phyloP scores from a whole-genome alignment of 2,329 filamentous ascomycete genomes.

The Aspergillus clavatus region DNA sequence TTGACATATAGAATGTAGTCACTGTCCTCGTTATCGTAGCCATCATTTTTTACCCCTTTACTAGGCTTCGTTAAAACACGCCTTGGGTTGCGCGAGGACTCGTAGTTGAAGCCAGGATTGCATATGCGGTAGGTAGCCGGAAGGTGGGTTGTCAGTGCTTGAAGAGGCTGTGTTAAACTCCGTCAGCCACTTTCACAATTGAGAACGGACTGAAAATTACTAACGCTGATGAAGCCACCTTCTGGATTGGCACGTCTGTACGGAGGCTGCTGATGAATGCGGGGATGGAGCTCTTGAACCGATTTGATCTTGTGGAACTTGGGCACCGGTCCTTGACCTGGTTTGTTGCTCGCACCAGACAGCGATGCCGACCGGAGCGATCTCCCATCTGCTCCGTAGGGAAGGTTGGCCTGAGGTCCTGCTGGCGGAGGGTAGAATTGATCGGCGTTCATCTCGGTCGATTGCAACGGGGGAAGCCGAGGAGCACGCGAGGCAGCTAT shows the following conservation, averaged over 20 bases:
- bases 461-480: slow-evolving; percentile 69
- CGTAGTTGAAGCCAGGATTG: slow-evolving; percentile 97
- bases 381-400: slow-evolving; percentile 53
- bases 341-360: slow-evolving; percentile 47
- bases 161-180: slow-evolving; percentile 64
- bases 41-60: slow-evolving; percentile 97
- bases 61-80: slow-evolving; percentile 96
- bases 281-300: slow-evolving; percentile 70
- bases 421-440: slow-evolving; percentile 69
- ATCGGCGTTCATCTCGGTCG: slow-evolving; percentile 62
- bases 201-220: slow-evolving; percentile 30
- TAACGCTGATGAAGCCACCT: slow-evolving; percentile 93
- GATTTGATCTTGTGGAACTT: slow-evolving; percentile 78
- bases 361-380: slow-evolving; percentile 44
- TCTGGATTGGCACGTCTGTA: slow-evolving; percentile 94
- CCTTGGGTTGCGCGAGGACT: slow-evolving; percentile 92
- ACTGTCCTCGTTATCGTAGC: slow-evolving; percentile 97
- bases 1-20: slow-evolving; percentile 99
- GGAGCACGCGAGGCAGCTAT: slow-evolving; percentile 49
- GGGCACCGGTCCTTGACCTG: slow-evolving; percentile 66
- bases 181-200: slow-evolving; percentile 13
- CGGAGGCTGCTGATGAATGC: slow-evolving; percentile 79
- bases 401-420: slow-evolving; percentile 65
- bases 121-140: slow-evolving; percentile 97
- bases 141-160: slow-evolving; percentile 89